Percentiles rank a stretch among this genome's conserved stretches.
phyloP scores from a whole-genome alignment of 768 basidiomycete genomes.

The Amanita jacksonii region DNA sequence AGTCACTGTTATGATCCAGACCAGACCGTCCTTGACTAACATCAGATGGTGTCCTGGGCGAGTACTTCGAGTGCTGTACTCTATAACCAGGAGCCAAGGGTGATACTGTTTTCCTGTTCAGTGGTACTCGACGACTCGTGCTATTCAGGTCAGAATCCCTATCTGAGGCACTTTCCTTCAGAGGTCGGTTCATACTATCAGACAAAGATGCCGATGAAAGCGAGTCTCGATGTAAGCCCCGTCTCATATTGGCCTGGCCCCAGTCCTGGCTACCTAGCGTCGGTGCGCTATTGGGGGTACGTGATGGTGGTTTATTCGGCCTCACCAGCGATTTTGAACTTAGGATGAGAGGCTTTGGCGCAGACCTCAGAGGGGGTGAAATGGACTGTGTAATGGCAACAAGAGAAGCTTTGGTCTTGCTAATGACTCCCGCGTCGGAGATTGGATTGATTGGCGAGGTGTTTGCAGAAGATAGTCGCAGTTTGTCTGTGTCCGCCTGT shows the following conservation, averaged over 20 bases:
- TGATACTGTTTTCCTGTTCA: slow-evolving; percentile 61
- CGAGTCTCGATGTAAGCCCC: slow-evolving; percentile 40
- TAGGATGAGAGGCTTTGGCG: slow-evolving; percentile 59
- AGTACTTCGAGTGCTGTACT: slow-evolving; percentile 25
- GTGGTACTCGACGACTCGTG: slow-evolving; percentile 47
- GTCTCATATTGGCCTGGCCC: slow-evolving; percentile 37
- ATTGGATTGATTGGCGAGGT: not conserved
- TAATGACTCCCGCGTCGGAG: slow-evolving; percentile 16
- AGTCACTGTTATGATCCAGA: no score
- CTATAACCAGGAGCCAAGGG: slow-evolving; percentile 57
- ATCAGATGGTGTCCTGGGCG: slow-evolving; percentile 33
- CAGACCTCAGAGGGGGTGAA: slow-evolving; percentile 35
- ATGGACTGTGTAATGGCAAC: slow-evolving; percentile 21
- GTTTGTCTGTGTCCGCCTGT: slow-evolving; percentile 18
- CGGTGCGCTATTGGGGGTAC: slow-evolving; percentile 27
- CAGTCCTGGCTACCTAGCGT: slow-evolving; percentile 31
- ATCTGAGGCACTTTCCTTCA: slow-evolving; percentile 33
- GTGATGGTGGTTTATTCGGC: slow-evolving; percentile 17
- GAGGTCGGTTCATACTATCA: slow-evolving; percentile 29
- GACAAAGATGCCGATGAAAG: slow-evolving; percentile 60
- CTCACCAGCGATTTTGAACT: slow-evolving; percentile 40
- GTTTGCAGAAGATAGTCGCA: slow-evolving; percentile 12
- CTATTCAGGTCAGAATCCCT: slow-evolving; percentile 44
- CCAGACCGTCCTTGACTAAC: slow-evolving; percentile 10
- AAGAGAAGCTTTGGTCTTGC: slow-evolving; percentile 34